phyloP scores from a whole-genome alignment of 2,329 filamentous ascomycete genomes.

The Colletotrichum navitas region DNA sequence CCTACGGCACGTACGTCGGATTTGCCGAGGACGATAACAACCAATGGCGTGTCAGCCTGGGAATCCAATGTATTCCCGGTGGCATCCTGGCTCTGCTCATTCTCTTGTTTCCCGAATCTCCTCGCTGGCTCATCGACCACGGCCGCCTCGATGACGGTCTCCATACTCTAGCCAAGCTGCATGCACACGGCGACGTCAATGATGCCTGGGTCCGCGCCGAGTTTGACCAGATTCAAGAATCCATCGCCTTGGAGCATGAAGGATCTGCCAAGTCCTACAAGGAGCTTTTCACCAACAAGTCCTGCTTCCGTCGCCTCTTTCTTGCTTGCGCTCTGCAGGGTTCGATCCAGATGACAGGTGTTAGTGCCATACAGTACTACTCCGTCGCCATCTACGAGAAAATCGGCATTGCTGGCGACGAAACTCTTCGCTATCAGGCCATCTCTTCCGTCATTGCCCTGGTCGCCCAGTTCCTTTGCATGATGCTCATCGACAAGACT shows the following conservation, averaged over 20 bases:
- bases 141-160: conserved; percentile 75
- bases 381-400: conserved; percentile 75
- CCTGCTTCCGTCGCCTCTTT: conserved; percentile 79
- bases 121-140: conserved; percentile 82
- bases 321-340: conserved; percentile 67
- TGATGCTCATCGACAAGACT: conserved; percentile 75
- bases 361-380: conserved; percentile 79
- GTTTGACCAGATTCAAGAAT: conserved; percentile 76
- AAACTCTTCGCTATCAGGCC: conserved; percentile 80
- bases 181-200: conserved; percentile 74
- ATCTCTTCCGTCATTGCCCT: conserved; percentile 80
- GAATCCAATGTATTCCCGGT: conserved; percentile 79
- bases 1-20: conserved; percentile 64
- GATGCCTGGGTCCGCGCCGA: conserved; percentile 81
- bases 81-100: conserved; percentile 75
- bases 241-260: conserved; percentile 75
- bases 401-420: conserved; percentile 74
- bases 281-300: conserved; percentile 73
- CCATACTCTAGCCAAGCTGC: conserved; percentile 74
- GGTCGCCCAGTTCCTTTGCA: conserved; percentile 75
- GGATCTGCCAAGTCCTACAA: conserved; percentile 76
- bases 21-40: conserved; percentile 47
- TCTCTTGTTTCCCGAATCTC: conserved; percentile 76
- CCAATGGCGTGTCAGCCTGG: conserved; percentile 62
- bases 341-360: conserved; percentile 41